phyloP scores from a whole-genome alignment of 345 rosid genomes.

The Pseudoturritis turrita region DNA sequence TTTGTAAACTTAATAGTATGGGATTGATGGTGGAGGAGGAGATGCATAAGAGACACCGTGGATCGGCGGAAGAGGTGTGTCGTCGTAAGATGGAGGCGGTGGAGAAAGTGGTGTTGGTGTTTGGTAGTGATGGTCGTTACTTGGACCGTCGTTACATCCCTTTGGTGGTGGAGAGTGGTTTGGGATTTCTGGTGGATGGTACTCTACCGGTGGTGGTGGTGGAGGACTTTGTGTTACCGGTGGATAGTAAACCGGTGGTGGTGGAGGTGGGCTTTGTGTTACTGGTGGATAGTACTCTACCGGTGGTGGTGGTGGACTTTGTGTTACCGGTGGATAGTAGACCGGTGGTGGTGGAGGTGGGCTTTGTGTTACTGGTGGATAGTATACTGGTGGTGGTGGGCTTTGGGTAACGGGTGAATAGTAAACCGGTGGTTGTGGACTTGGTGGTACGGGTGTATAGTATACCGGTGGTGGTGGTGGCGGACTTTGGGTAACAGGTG shows the following conservation, averaged over 20 bases:
- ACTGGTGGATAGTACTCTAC: background rate
- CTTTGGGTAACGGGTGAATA: background rate
- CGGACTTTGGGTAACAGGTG: background rate
- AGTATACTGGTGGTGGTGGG: background rate
- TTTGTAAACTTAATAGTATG: slow-evolving; percentile 25
- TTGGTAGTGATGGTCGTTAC: slow-evolving; percentile 27
- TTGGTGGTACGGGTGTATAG: background rate
- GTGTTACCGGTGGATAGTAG: slow-evolving; percentile 6
- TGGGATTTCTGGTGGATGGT: slow-evolving; percentile 21
- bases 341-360: slow-evolving; percentile 23
- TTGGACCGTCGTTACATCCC: slow-evolving; percentile 27
- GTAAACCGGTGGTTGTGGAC: background rate
- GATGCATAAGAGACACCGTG: slow-evolving; percentile 30
- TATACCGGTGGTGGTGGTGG: slow-evolving; percentile 16
- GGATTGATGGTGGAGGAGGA: slow-evolving; percentile 35
- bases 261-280: background rate
- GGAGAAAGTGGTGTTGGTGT: slow-evolving; percentile 25
- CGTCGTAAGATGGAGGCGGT: slow-evolving; percentile 15
- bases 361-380: background rate
- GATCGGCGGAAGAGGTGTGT: slow-evolving; percentile 32
- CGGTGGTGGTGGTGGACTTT: slow-evolving; percentile 15
- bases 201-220: slow-evolving; percentile 12
- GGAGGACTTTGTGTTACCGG: slow-evolving; percentile 11
- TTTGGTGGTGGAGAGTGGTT: slow-evolving; percentile 21
- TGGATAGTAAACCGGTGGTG: background rate